A percentile compares a stretch with the other conserved stretches of the same genome.
phyloP scores from a whole-genome alignment of 805 yeast genomes.

The Starmera dryadoides region DNA sequence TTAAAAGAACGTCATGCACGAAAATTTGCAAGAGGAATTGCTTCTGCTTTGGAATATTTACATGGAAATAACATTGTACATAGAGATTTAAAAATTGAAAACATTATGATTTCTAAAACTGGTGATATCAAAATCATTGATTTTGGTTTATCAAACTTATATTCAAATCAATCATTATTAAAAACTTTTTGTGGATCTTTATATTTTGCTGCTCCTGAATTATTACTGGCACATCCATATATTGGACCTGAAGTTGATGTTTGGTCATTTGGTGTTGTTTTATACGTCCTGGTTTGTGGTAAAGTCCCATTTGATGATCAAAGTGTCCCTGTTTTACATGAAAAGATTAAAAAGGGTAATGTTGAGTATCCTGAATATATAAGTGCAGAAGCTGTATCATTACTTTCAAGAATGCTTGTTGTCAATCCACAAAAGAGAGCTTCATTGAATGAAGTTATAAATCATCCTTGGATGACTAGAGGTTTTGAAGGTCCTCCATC shows the following conservation, averaged over 20 bases:
- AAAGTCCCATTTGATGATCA: slow-evolving; percentile 98
- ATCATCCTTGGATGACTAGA: slow-evolving; percentile 92
- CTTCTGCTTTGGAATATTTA: slow-evolving; percentile 87
- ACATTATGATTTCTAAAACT: slow-evolving; percentile 85
- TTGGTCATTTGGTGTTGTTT: slow-evolving; percentile 97
- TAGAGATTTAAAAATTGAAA: slow-evolving; percentile 93
- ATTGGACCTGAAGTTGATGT: slow-evolving; percentile 96
- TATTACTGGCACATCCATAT: slow-evolving; percentile 86
- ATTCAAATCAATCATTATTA: slow-evolving; percentile 59
- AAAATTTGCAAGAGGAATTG: slow-evolving; percentile 90
- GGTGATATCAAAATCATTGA: slow-evolving; percentile 96
- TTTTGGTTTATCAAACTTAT: slow-evolving; percentile 90
- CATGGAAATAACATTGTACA: slow-evolving; percentile 94
- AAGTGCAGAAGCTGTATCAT: slow-evolving; percentile 71
- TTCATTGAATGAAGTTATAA: slow-evolving; percentile 63
- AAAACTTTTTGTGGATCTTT: slow-evolving; percentile 96
- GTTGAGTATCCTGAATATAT: slow-evolving; percentile 86
- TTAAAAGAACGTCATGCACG: slow-evolving; percentile 91
- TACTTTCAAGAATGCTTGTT: slow-evolving; percentile 82
- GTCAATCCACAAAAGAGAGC: slow-evolving; percentile 85
- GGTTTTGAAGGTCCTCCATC: slow-evolving; percentile 74
- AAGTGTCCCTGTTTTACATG: slow-evolving; percentile 84
- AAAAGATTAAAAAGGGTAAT: slow-evolving; percentile 84
- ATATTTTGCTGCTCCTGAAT: slow-evolving; percentile 97
- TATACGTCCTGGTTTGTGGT: slow-evolving; percentile 93